Percentiles rank a stretch among this genome's conserved stretches.
Evolutionary conservation across 139 green algal species (phyloP).

Genomic region (Diplosphaera chodatii): DNA sequence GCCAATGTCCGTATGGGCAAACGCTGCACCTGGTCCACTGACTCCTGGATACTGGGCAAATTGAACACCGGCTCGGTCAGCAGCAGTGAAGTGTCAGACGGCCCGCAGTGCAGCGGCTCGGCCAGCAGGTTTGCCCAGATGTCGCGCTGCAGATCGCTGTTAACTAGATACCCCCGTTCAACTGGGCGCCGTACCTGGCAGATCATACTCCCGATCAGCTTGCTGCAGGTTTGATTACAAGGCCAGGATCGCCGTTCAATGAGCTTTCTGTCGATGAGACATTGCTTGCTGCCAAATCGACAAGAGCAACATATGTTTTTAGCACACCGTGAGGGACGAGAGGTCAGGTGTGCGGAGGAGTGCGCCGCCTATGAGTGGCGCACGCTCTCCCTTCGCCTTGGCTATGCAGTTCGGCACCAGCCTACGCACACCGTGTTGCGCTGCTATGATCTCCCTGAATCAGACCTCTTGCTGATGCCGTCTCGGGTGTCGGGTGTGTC

Average conservation of each 20-base stretch:
- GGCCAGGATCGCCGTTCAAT: too few species aligned
- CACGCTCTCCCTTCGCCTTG: conserved; percentile 63
- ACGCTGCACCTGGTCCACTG: conserved; percentile 56
- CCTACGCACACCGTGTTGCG: too few species aligned
- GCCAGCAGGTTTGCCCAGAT: conserved; percentile 54
- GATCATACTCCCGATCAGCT: too few species aligned
- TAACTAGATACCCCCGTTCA: conserved; percentile 79
- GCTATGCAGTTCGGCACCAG: conserved; percentile 77
- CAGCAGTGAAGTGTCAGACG: conserved; percentile 44
- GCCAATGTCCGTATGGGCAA: too few species aligned
- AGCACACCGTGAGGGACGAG: conserved; percentile 37
- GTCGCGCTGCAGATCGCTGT: conserved; percentile 72
- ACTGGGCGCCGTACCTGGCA: conserved; percentile 56
- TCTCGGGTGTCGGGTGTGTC: too few species aligned
- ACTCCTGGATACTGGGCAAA: conserved; percentile 54
- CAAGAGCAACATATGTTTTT: too few species aligned
- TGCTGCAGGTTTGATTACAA: too few species aligned
- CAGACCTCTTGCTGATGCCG: too few species aligned
- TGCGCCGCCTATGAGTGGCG: conserved; percentile 50
- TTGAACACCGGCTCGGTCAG: conserved; percentile 80
- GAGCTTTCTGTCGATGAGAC: too few species aligned
- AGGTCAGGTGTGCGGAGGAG: conserved; percentile 62
- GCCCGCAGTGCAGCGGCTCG: conserved; percentile 13
- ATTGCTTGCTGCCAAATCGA: too few species aligned
- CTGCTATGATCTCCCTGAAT: too few species aligned